Evolutionary conservation across 768 basidiomycete species (phyloP).

Genomic region (Cystofilobasidium capitatum): DNA sequence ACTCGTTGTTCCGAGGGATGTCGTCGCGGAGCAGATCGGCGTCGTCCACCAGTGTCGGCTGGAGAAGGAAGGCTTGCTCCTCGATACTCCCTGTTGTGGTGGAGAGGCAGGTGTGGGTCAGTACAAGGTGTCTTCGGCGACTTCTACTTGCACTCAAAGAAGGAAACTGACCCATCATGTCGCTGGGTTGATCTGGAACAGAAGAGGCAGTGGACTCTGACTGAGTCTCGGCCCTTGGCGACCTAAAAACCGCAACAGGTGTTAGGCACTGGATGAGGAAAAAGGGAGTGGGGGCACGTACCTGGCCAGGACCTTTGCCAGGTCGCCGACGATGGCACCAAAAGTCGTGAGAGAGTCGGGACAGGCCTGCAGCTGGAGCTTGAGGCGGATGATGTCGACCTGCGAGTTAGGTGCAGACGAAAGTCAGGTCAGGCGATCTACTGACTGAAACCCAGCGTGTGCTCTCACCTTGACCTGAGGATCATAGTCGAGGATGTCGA

Average conservation of each 20-base stretch:
- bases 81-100: conserved; percentile 54
- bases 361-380: conserved; percentile 33
- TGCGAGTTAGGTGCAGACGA: background rate
- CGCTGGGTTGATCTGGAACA: background rate
- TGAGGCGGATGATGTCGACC: conserved; percentile 21
- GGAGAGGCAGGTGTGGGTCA: too few species aligned
- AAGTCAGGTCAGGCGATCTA: background rate
- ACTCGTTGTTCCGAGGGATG: conserved; percentile 77
- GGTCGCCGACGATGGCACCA: conserved; percentile 31
- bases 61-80: conserved; percentile 63
- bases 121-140: too few species aligned
- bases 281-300: conserved; percentile 9
- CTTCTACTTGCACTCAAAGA: too few species aligned
- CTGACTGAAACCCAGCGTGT: background rate
- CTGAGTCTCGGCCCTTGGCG: too few species aligned
- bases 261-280: background rate
- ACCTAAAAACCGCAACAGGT: background rate
- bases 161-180: background rate
- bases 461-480: conserved; percentile 29
- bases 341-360: conserved; percentile 39
- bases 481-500: conserved; percentile 1
- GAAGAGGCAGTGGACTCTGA: too few species aligned
- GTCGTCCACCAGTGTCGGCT: conserved; percentile 65
- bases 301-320: conserved; percentile 31
- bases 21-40: conserved; percentile 89